Percentiles rank a stretch among this genome's conserved stretches.
phyloP scores from a whole-genome alignment of 2,329 filamentous ascomycete species.

The Neopestalotiopsis sp. region DNA sequence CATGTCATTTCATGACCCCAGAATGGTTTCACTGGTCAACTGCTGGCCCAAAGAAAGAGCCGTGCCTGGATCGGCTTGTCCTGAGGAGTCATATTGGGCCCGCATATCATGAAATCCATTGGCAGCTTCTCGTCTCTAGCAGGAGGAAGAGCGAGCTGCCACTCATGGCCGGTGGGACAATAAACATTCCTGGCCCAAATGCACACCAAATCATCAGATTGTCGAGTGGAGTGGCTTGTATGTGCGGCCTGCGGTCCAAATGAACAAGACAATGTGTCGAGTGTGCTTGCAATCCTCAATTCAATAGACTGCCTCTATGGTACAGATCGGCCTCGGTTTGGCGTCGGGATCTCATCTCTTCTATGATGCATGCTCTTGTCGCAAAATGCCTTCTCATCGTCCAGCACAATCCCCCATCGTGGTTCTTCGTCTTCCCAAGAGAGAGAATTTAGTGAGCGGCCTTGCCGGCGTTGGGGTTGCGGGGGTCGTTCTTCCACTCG shows the following conservation, averaged over 20 bases:
- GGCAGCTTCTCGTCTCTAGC: no score
- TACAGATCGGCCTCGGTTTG: constrained; percentile 32
- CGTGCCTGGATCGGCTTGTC: no score
- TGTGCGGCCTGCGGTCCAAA: not conserved
- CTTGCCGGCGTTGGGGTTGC: constrained; percentile 72
- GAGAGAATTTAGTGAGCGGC: constrained; percentile 48
- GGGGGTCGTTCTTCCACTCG: constrained; percentile 96
- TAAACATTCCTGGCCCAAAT: not conserved
- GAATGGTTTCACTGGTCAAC: no score
- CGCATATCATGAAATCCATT: no score
- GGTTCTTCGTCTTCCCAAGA: not conserved
- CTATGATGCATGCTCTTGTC: constrained; percentile 28
- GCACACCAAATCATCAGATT: not conserved
- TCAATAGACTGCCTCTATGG: constrained; percentile 33
- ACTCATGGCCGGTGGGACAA: no score
- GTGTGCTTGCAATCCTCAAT: constrained; percentile 25
- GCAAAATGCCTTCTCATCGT: constrained; percentile 10
- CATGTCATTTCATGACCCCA: no score
- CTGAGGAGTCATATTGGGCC: no score
- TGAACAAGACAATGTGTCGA: not conserved
- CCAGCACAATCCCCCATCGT: constrained; percentile 23
- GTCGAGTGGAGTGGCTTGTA: not conserved
- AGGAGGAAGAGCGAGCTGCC: no score
- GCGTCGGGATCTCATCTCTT: constrained; percentile 21
- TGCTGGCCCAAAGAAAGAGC: no score